Evolutionary conservation across 2,329 filamentous ascomycete genomes (phyloP), one percentile per base, ranked within the genome.

Genomic region (Aspergillus pseudotamarii): DNA sequence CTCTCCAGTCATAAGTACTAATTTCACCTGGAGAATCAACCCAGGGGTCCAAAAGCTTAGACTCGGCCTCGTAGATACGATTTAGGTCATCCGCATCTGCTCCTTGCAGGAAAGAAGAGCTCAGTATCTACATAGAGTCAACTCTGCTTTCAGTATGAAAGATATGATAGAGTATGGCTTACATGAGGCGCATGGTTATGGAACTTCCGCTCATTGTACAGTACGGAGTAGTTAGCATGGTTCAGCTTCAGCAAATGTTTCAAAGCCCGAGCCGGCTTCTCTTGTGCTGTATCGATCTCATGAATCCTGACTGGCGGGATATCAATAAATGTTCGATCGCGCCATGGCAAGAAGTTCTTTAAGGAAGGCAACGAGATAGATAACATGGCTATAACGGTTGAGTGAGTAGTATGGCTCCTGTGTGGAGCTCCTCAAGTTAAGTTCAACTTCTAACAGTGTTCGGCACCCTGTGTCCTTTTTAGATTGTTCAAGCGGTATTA

Each of bases 211-310:
- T 91, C 76, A 75, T 94, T 88, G 76, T 91, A 95, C 60, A 97
- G 80, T 68, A 98, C 89, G 36, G 93, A 88, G 78, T 96, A 87
- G 75, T 95, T 97, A 69, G 90, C 89, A 80, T 99, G 95, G 76
- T 98, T 98, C 58, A 94, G 90, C 77, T 91, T 92, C 64, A 99
- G 78, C 16, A 99, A 83, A 79, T 98, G 93, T 81, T 96, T 97
- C 65, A 99, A 84, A 23, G 92, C 92, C 65, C 94, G 85, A 21
- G 91, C 88, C 61, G 91, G 85, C 76, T 92, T 94, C 74, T 96
- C 93, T 10, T 89, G 85, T 55, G 88, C 85, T 6, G 89, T 90
- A 80, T 98, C 94, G 71, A 97, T 86, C 76, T 91, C 87, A 78
- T 96, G 88, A 62, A 92, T 84, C 67, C 91, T 83, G 60, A 94